Base-by-base conservation (phyloP, 2,329 filamentous ascomycete species). In the Penicillium sp. region DNA sequence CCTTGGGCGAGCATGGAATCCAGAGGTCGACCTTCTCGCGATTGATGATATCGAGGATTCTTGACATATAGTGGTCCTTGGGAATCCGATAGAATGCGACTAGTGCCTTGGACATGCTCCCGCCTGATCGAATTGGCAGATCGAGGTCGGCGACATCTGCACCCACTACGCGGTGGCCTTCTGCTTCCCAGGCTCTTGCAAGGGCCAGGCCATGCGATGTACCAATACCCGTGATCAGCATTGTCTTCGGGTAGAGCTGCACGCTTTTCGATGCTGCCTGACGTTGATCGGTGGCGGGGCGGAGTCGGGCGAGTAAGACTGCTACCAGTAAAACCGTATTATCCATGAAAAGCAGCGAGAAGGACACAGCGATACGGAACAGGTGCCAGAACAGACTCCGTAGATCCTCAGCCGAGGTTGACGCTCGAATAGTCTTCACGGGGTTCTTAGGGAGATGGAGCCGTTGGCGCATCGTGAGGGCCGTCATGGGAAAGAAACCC, bases 1-100 rank as follows among this genome's bases (percentile, higher is more conserved):
- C 76, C 7, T 86, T 81, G n/a, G 82, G 83, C 0, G 86, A 88
- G 59, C 86, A 88, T 18, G 81, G 83, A 3, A 90, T 80, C 86
- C 87, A 91, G 3, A 90, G 68, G 48, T 88, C 80, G 4, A 88
- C 77, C 0, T 76, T 73, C 54, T 90, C 84, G 0, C 70, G 65
- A 5, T 74, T 63, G 35, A 89, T 75, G 24, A 89, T 76, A 7
- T 80, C 68, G 1, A 87, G 64, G 3, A 90, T 66, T 0, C 72
- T 71, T 12, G 75, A 68, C 12, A 80, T 74, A 59, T 90, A 89
- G 1, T 68, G 67, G 15, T 75, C 71, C 55, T 62, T 71, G 28
- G 64, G 71, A 28, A 78, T 66, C 8, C 58, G 73, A 65, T 84
- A 79, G 66, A 86, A 88, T 2, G 59, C 67, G 9, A 72, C 65